phyloP scores from a whole-genome alignment of 1,284 basidiomycete genomes.

The Apiotrichum brassicae region DNA sequence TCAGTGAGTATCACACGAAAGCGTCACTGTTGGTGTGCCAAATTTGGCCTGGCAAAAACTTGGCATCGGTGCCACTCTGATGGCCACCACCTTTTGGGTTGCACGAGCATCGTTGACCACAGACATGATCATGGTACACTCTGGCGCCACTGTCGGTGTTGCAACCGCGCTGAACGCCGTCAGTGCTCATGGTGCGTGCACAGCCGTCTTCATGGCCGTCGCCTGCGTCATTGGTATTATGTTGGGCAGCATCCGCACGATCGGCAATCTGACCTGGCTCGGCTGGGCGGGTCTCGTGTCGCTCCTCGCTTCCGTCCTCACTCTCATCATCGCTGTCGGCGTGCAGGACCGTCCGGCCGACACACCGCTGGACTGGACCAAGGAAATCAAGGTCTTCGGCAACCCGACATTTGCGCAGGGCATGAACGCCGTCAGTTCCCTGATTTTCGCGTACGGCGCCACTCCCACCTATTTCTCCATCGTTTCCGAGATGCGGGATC shows the following conservation, averaged over 20 bases:
- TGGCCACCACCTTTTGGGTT: background rate
- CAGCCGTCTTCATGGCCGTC: slow-evolving; percentile 28
- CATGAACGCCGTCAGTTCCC: slow-evolving; percentile 22
- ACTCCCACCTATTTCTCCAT: slow-evolving; percentile 27
- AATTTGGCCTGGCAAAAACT: no score
- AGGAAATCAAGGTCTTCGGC: slow-evolving; percentile 29
- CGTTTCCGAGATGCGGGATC: slow-evolving; percentile 38
- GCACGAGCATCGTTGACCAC: background rate
- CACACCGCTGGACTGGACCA: slow-evolving; percentile 27
- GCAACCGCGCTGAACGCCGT: slow-evolving; percentile 20
- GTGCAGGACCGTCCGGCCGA: slow-evolving; percentile 36
- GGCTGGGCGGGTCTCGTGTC: slow-evolving; percentile 34
- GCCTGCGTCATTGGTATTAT: slow-evolving; percentile 21
- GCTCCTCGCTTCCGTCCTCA: slow-evolving; percentile 26
- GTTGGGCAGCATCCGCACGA: slow-evolving; percentile 28
- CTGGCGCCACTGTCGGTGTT: background rate
- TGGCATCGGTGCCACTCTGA: no score
- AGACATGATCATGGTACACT: slow-evolving; percentile 7
- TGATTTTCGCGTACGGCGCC: slow-evolving; percentile 27
- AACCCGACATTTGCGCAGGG: slow-evolving; percentile 25
- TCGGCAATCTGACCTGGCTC: slow-evolving; percentile 29
- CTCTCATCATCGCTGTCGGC: slow-evolving; percentile 37
- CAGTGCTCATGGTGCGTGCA: slow-evolving; percentile 27
- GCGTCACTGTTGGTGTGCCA: no score
- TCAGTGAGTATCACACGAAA: slow-evolving; percentile 1